Base-by-base conservation (phyloP, 1,139 yeast genomes). In the Suhomyces chickasaworum region DNA sequence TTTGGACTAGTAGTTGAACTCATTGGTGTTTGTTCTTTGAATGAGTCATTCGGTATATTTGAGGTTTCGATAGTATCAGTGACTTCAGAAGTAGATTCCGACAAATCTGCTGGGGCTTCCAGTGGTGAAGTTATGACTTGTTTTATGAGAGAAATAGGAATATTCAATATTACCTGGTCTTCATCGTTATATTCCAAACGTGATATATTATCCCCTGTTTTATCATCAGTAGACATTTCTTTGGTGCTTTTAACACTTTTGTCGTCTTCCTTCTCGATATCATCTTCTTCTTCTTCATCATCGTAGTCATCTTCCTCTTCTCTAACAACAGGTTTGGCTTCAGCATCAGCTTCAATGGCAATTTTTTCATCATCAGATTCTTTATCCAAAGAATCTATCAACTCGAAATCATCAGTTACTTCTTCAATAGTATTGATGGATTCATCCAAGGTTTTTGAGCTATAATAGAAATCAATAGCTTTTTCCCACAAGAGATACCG, bases 401-500 rank as follows among this genome's bases (percentile, higher is more conserved):
- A 57, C 36, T 69, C 73, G 53, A 61, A 69, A 45, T 73, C 78
- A 46, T 71, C 75, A 22, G 64, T 54, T 0, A 67, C 67, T 42
- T 71, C 76, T 37, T 68, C 72, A 20, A 70, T 54, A 6, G 58
- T 47, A 30, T 63, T 58, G 7, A 49, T 34, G 7, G 69, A 61
- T 30, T 61, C 60, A 44, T 65, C 70, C 44, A 65, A 63, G 31
- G 60, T 65, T 41, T 62, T 57, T 23, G 66, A 56, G 37, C 58
- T 57, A 51, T 72, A 81, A 53, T 69, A 73, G 45, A 66, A 72
- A 58, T 84, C 88, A 13, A 86, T 76, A 6, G 90, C 93, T 57
- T 81, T 83, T 55, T 86, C 91, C 82, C 89, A 86, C 21, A 86
- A 67, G 16, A 86, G 74, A 54, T 85, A 86, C 54, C 93, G 70